phyloP scores from a whole-genome alignment of 805 yeast species.

The Pichia sporocuriosa region DNA sequence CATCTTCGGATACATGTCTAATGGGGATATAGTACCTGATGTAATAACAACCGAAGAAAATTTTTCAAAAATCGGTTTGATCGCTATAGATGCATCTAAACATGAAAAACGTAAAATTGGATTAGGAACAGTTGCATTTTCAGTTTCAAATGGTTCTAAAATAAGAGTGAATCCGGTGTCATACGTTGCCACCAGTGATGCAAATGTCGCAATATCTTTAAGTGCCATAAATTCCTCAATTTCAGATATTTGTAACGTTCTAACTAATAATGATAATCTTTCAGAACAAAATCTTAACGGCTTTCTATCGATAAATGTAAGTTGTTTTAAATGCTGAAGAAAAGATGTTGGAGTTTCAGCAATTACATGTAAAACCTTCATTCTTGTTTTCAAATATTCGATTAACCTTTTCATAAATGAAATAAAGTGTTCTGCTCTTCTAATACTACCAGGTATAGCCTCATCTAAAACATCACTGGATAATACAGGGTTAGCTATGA shows the following conservation, averaged over 20 bases:
- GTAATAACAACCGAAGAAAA: slow-evolving; percentile 91
- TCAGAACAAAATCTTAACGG: slow-evolving; percentile 92
- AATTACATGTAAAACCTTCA: slow-evolving; percentile 95
- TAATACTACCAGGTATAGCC: slow-evolving; percentile 94
- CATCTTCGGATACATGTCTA: slow-evolving; percentile 98
- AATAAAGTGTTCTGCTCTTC: slow-evolving; percentile 95
- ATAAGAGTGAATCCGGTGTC: slow-evolving; percentile 89
- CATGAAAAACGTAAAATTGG: slow-evolving; percentile 92
- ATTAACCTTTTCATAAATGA: slow-evolving; percentile 88
- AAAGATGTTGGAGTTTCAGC: slow-evolving; percentile 97
- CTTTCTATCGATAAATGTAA: slow-evolving; percentile 87
- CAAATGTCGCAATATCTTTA: slow-evolving; percentile 95
- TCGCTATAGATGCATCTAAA: slow-evolving; percentile 95
- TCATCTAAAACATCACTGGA: slow-evolving; percentile 82
- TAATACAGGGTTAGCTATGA: slow-evolving; percentile 82
- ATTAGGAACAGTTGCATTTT: slow-evolving; percentile 90
- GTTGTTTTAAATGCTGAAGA: slow-evolving; percentile 83
- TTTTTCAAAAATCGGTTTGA: slow-evolving; percentile 91
- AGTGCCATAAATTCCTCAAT: slow-evolving; percentile 89
- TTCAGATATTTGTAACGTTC: slow-evolving; percentile 81
- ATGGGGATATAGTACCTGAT: slow-evolving; percentile 95
- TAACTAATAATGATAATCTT: slow-evolving; percentile 75
- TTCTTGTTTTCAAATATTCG: slow-evolving; percentile 90
- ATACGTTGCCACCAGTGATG: slow-evolving; percentile 91
- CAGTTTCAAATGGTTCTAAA: slow-evolving; percentile 92